Conservation (phyloP, 192 early-diverging fungal genomes). For the Coemansia sp. region DNA sequence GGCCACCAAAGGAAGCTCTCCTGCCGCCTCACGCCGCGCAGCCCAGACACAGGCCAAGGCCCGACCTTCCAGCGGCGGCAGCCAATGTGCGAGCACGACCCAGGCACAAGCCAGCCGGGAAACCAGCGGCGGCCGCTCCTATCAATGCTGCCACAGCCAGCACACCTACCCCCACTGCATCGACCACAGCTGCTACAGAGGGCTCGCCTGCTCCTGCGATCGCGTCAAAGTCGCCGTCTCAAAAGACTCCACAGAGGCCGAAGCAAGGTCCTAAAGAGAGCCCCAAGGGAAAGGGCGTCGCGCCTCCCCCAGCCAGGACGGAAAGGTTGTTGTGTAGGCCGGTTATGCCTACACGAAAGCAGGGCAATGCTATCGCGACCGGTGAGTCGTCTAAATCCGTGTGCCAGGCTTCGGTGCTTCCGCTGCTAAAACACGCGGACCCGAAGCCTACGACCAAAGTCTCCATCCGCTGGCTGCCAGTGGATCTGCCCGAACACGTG, state of each 20-base stretch:
- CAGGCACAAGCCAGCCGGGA: constrained; percentile 11
- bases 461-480: constrained; percentile 49
- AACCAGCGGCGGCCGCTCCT: too few relatives aligned
- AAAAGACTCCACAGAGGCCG: neutral
- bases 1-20: neutral
- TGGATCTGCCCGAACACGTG: constrained; percentile 49
- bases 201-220: neutral
- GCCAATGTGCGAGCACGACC: neutral
- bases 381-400: neutral
- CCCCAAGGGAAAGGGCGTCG: neutral
- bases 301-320: neutral
- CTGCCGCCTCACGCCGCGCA: neutral
- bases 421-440: neutral
- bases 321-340: neutral
- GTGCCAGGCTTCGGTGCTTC: neutral
- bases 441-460: constrained; percentile 29
- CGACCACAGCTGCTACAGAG: neutral
- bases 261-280: neutral
- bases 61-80: neutral
- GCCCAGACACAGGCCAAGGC: neutral
- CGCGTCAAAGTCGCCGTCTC: neutral
- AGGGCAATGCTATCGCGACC: neutral
- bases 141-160: neutral
- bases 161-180: neutral
- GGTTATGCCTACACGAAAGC: neutral